Conservation (phyloP, 2,329 filamentous ascomycete species). For the Nemania serpens region DNA sequence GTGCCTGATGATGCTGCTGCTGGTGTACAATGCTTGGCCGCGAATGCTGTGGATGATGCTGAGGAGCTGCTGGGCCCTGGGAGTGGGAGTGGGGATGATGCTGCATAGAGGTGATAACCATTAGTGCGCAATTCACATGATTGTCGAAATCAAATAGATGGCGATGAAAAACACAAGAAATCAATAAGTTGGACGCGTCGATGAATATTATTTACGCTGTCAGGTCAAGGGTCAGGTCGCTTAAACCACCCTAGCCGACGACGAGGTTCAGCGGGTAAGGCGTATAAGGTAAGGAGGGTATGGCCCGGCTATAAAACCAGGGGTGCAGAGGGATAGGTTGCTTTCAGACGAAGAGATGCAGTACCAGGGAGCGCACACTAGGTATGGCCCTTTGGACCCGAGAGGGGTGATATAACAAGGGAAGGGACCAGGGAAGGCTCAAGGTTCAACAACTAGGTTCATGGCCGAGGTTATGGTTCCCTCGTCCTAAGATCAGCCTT, state of each 20-base stretch:
- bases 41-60: constrained; percentile 68
- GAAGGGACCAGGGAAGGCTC: constrained; percentile 45
- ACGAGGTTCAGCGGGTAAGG: constrained; percentile 49
- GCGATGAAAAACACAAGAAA: constrained; percentile 42
- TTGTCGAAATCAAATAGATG: constrained; percentile 42
- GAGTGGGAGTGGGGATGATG: constrained; percentile 75
- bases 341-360: constrained; percentile 39
- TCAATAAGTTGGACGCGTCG: constrained; percentile 50
- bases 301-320: constrained; percentile 41
- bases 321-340: constrained; percentile 35
- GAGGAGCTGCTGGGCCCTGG: constrained; percentile 70
- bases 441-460: constrained; percentile 45
- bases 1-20: constrained; percentile 72
- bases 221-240: constrained; percentile 51
- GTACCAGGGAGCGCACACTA: constrained; percentile 42
- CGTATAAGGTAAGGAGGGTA: constrained; percentile 40
- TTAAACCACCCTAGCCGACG: constrained; percentile 49
- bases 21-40: constrained; percentile 76
- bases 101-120: constrained; percentile 68
- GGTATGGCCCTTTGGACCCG: constrained; percentile 36
- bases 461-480: constrained; percentile 35
- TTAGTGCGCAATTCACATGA: constrained; percentile 52
- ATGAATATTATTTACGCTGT: constrained; percentile 53
- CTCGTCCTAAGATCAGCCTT: constrained; percentile 32
- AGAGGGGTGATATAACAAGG: constrained; percentile 41